Conservation (phyloP, 208 protist species). For the Zelonia costaricensis region DNA sequence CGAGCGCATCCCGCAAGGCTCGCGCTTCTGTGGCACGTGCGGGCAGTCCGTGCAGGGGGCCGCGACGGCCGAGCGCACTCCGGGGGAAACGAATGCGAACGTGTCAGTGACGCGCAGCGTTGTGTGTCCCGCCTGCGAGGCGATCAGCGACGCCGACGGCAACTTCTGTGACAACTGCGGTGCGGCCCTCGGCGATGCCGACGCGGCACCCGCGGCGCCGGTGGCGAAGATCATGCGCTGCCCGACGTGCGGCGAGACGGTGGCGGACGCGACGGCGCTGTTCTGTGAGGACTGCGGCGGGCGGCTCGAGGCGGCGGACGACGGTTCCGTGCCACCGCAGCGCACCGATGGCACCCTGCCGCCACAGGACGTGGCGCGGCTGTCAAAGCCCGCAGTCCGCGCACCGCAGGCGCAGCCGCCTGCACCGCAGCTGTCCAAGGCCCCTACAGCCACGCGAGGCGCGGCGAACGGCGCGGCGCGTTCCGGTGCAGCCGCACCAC, state of each 20-base stretch:
- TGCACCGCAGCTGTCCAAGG: not conserved
- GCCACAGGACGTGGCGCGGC: constrained; percentile 5
- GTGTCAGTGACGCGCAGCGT: constrained; percentile 47
- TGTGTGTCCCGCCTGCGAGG: constrained; percentile 68
- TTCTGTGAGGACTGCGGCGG: constrained; percentile 88
- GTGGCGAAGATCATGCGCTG: constrained; percentile 49
- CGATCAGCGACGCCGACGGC: constrained; percentile 73
- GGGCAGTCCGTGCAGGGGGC: constrained; percentile 69
- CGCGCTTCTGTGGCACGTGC: constrained; percentile 85
- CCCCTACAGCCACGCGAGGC: too few relatives aligned
- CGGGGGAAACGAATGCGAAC: constrained; percentile 50
- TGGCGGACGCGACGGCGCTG: constrained; percentile 42
- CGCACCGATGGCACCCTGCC: constrained; percentile 5
- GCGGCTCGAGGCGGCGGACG: constrained; percentile 33
- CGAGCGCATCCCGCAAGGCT: constrained; percentile 62
- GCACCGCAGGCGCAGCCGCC: not conserved
- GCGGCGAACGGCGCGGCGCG: too few relatives aligned
- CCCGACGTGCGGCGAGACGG: constrained; percentile 42
- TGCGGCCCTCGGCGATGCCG: constrained; percentile 57
- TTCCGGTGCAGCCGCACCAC: too few relatives aligned
- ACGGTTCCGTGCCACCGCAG: constrained; percentile 13
- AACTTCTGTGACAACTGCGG: constrained; percentile 91
- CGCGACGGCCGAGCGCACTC: constrained; percentile 31
- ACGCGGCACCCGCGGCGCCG: not conserved
- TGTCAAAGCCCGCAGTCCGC: too few relatives aligned